Conservation (phyloP, 2,329 filamentous ascomycete genomes). For the Hypomyces perniciosus region DNA sequence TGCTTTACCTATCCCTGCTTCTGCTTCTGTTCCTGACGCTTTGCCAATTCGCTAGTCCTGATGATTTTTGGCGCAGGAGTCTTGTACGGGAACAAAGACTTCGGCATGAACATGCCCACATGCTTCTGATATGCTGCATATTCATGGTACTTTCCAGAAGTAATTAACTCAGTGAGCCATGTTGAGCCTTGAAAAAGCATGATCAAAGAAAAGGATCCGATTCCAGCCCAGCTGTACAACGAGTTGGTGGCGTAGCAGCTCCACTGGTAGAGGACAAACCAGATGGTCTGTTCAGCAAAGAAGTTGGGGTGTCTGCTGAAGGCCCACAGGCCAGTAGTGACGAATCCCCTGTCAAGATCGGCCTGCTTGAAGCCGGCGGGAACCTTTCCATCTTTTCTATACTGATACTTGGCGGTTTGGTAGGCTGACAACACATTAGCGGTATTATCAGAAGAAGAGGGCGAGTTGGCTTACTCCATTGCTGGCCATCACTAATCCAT, state of each 20-base stretch:
- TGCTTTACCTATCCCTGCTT: constrained; percentile 32
- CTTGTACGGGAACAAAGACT: constrained; percentile 37
- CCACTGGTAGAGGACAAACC: constrained; percentile 87
- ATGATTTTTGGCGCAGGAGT: constrained; percentile 41
- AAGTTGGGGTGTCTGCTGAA: constrained; percentile 95
- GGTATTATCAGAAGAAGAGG: not conserved
- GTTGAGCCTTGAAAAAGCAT: constrained; percentile 86
- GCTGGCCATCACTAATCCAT: constrained; percentile 82
- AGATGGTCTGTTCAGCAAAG: constrained; percentile 82
- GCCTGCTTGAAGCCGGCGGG: constrained; percentile 58
- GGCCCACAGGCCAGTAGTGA: constrained; percentile 76
- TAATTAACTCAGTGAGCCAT: constrained; percentile 78
- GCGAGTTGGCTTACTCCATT: constrained; percentile 59
- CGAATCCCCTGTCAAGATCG: constrained; percentile 86
- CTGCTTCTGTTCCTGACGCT: constrained; percentile 34
- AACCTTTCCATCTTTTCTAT: constrained; percentile 66
- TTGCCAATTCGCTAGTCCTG: constrained; percentile 45
- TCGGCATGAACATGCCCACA: constrained; percentile 80
- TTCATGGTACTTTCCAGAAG: constrained; percentile 75
- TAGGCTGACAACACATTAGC: constrained; percentile 46
- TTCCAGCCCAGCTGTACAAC: constrained; percentile 70
- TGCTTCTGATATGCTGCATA: constrained; percentile 78
- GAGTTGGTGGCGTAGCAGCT: constrained; percentile 66
- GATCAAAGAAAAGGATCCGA: constrained; percentile 64
- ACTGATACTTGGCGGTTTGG: constrained; percentile 73